Percentiles rank a stretch among this genome's conserved stretches.
Evolutionary conservation across 192 early-diverging fungal species (phyloP).

Genomic region (Backusella australiensis): DNA sequence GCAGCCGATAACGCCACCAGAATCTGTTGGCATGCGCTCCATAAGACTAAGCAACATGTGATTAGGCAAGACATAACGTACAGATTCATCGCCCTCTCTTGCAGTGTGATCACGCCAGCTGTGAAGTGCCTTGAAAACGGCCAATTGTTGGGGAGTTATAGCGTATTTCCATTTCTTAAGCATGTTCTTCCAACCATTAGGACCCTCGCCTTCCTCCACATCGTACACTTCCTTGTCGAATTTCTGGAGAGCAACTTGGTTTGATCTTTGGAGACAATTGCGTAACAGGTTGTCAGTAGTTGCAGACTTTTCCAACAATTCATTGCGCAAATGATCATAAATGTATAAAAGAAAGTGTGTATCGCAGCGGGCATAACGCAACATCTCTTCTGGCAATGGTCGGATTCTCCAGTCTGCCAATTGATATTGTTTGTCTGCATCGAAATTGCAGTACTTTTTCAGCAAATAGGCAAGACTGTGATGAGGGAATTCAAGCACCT

Average conservation of each 20-base stretch:
- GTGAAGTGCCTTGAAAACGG: constrained; percentile 87
- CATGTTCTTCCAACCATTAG: constrained; percentile 73
- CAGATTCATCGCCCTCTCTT: constrained; percentile 90
- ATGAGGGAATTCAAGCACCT: constrained; percentile 74
- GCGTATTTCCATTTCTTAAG: constrained; percentile 62
- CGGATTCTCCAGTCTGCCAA: constrained; percentile 96
- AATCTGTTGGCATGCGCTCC: constrained; percentile 69
- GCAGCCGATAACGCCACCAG: constrained; percentile 61
- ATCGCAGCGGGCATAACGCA: constrained; percentile 88
- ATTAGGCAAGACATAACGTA: constrained; percentile 85
- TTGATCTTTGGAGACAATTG: constrained; percentile 63
- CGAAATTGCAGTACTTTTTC: constrained; percentile 70
- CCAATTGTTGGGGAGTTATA: constrained; percentile 57
- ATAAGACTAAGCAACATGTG: constrained; percentile 83
- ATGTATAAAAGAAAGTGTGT: constrained; percentile 97
- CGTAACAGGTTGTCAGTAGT: constrained; percentile 64
- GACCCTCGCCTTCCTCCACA: constrained; percentile 71
- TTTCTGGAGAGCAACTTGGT: constrained; percentile 58
- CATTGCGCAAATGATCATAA: constrained; percentile 89
- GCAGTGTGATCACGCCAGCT: constrained; percentile 90
- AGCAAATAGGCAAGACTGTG: constrained; percentile 86
- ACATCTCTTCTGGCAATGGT: constrained; percentile 92
- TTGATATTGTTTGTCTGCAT: constrained; percentile 93
- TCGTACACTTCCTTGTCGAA: constrained; percentile 90
- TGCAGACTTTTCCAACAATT: constrained; percentile 67